A percentile compares a stretch with the other conserved stretches of the same genome.
Evolutionary conservation across 768 basidiomycete genomes (phyloP).

Genomic region (Scleroderma citrinum): DNA sequence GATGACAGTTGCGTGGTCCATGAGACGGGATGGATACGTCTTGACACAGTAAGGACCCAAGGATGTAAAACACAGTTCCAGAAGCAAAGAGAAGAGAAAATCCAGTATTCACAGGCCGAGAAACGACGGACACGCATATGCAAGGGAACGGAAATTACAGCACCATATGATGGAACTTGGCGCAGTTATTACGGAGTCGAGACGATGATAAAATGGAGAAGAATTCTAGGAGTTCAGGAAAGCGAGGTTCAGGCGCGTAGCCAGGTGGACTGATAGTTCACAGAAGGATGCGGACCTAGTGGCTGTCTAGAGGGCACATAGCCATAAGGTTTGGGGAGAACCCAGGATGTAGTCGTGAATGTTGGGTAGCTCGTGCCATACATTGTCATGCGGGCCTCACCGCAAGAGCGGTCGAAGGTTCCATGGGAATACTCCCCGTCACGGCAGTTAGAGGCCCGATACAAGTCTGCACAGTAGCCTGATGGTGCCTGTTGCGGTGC

Average conservation of each 20-base stretch:
- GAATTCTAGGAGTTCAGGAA: conserved; percentile 21
- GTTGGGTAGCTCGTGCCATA: conserved; percentile 35
- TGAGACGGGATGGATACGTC: conserved; percentile 66
- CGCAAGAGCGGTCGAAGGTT: conserved; percentile 47
- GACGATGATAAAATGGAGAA: conserved; percentile 13
- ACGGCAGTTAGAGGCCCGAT: conserved; percentile 42
- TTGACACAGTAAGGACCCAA: conserved; percentile 30
- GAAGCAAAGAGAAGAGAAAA: conserved; percentile 16
- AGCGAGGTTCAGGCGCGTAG: conserved; percentile 37
- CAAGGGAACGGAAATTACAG: conserved; percentile 37
- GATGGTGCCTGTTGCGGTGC: conserved; percentile 52
- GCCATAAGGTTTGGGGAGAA: conserved; percentile 33
- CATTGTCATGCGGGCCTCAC: conserved; percentile 39
- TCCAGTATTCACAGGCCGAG: conserved; percentile 33
- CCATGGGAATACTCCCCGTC: conserved; percentile 57
- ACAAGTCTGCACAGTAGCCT: conserved; percentile 47
- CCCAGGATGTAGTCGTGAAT: conserved; percentile 41
- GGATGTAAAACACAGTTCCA: conserved; percentile 14
- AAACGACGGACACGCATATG: conserved; percentile 29
- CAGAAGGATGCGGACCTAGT: conserved; percentile 36
- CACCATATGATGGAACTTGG: conserved; percentile 28
- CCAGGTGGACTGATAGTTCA: conserved; percentile 47
- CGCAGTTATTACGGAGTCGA: conserved; percentile 27
- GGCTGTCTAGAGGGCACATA: conserved; percentile 39
- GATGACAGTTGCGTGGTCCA: conserved; percentile 34